A percentile compares a stretch with the other conserved stretches of the same genome.
Evolutionary conservation across 176 grass and related monocot genomes (phyloP).

Genomic region (Tillandsia leiboldiana): DNA sequence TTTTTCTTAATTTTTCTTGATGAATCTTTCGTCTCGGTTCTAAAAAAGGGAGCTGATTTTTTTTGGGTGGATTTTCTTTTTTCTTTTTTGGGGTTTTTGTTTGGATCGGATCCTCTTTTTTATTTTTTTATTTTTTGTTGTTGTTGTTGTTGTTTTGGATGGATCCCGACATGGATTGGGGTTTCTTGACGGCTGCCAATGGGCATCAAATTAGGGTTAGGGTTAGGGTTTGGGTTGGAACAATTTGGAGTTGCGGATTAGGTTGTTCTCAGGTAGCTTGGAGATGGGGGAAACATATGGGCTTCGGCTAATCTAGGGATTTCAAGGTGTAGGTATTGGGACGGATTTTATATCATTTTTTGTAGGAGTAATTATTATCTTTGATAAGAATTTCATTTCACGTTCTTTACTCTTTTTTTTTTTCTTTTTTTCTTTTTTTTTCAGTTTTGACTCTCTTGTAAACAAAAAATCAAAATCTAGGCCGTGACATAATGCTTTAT

Average conservation of each 20-base stretch:
- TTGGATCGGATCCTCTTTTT: neutral
- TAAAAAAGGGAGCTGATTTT: neutral
- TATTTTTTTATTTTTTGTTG: too few relatives aligned
- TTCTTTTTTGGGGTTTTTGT: neutral
- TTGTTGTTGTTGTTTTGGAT: neutral
- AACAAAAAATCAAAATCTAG: neutral
- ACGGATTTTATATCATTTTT: neutral
- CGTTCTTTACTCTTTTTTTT: neutral
- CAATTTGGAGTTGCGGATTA: neutral
- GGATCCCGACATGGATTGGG: neutral
- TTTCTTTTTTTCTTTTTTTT: neutral
- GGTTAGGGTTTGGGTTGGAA: neutral
- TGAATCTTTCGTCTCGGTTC: neutral
- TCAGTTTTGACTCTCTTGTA: neutral
- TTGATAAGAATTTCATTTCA: neutral
- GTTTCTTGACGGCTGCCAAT: neutral
- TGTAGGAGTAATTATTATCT: neutral
- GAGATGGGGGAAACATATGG: neutral
- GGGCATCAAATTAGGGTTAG: neutral
- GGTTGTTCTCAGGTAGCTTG: neutral
- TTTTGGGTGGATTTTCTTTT: neutral
- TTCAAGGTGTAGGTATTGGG: neutral
- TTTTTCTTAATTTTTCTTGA: neutral
- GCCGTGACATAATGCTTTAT: neutral
- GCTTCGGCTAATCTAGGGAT: neutral